phyloP scores from a whole-genome alignment of 1,284 basidiomycete species.

The Trametes hirsuta region DNA sequence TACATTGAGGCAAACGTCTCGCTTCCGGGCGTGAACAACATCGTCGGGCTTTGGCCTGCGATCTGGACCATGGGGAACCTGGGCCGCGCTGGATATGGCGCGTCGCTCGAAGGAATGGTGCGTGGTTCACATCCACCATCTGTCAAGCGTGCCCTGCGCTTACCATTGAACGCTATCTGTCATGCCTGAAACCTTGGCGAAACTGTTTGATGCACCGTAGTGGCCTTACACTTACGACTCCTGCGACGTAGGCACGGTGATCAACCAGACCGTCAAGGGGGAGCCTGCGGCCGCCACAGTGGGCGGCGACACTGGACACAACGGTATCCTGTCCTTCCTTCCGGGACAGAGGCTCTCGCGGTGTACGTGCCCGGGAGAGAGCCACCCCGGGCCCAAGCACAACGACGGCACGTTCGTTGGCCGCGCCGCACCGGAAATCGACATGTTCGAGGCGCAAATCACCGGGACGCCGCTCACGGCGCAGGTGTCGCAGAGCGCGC shows the following conservation, averaged over 20 bases:
- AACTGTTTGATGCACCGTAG: constrained; percentile 23
- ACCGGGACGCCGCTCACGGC: constrained; percentile 46
- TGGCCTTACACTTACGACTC: constrained; percentile 81
- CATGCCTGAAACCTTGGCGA: neutral
- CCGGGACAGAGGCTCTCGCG: constrained; percentile 82
- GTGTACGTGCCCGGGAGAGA: constrained; percentile 69
- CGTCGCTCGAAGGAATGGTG: constrained; percentile 62
- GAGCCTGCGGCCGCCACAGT: constrained; percentile 40
- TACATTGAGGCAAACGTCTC: constrained; percentile 45
- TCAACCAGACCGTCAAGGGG: constrained; percentile 52
- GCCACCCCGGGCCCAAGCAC: constrained; percentile 74
- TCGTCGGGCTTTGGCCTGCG: constrained; percentile 53
- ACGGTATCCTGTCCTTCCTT: constrained; percentile 62
- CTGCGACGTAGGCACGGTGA: constrained; percentile 71
- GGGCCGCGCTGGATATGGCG: constrained; percentile 67
- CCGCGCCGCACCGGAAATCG: constrained; percentile 77
- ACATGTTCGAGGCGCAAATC: constrained; percentile 74
- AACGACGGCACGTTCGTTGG: constrained; percentile 64
- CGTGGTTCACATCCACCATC: constrained; percentile 11
- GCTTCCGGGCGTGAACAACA: constrained; percentile 42
- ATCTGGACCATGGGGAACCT: constrained; percentile 73
- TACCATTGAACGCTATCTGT: neutral
- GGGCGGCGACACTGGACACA: constrained; percentile 45
- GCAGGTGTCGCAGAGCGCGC: constrained; percentile 64
- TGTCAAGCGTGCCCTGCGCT: neutral